Evolutionary conservation across 805 yeast species (phyloP).

Genomic region (Metschnikowia cerradonensis): DNA sequence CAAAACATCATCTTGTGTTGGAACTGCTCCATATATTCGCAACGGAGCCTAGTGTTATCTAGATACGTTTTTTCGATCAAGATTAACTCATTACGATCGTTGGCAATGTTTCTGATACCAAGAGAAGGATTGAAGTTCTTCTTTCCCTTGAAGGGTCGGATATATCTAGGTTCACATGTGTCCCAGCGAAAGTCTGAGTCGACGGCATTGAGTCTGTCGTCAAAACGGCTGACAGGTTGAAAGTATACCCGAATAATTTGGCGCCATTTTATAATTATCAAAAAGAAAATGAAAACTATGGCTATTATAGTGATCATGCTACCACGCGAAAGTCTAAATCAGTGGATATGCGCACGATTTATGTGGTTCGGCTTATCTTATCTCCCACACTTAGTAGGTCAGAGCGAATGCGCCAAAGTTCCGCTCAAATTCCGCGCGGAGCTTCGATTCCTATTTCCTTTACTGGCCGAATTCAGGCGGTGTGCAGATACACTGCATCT

Average conservation of each 20-base stretch:
- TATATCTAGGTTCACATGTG: slow-evolving; percentile 46
- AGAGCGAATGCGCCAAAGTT: neutral
- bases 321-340: neutral
- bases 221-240: neutral
- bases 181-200: slow-evolving; percentile 12
- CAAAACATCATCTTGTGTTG: slow-evolving; percentile 22
- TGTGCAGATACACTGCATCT: no score
- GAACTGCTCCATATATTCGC: slow-evolving; percentile 26
- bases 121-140: slow-evolving; percentile 33
- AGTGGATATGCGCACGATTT: neutral
- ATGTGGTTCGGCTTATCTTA: neutral
- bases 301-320: neutral
- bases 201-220: slow-evolving; percentile 8
- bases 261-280: neutral
- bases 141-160: slow-evolving; percentile 37
- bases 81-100: slow-evolving; percentile 51
- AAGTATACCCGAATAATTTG: neutral
- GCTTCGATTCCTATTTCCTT: neutral
- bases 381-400: neutral
- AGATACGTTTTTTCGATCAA: slow-evolving; percentile 59
- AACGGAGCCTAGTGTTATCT: slow-evolving; percentile 39
- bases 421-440: slow-evolving; percentile 1
- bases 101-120: slow-evolving; percentile 29
- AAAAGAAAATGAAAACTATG: neutral
- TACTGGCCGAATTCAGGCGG: no score